Evolutionary conservation across 2,329 filamentous ascomycete species (phyloP), one percentile per base, ranked within the genome.

Genomic region (Hypoxylon sp.): DNA sequence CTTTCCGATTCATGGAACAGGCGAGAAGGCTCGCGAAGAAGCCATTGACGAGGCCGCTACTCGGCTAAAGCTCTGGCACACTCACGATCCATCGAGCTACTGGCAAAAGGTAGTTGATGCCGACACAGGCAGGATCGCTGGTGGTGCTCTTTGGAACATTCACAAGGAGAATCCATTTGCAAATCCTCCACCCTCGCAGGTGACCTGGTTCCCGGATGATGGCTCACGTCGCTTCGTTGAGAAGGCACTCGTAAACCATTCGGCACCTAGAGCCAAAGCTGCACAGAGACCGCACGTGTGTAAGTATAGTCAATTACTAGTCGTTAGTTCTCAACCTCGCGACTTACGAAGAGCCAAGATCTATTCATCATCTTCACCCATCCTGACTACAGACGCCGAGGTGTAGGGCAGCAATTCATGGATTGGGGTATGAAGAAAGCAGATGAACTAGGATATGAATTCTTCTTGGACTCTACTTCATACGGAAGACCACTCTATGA

Each of bases 171-270:
- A 78, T 57, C 78, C 76, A 0, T 80, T 77, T 51, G 67, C 67
- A 3, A 26, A 69, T 0, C 59, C 62, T 1, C 10, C 62, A 0
- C 26, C 57, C 11, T 8, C 58, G 33, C 63, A 74, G 19, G 77
- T 74, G 11, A 74, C 73, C 9, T 79, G 78, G 79, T 80, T 77
- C 46, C 79, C 78, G 0, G 72, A 79, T 47, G 76, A 72, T n/a
- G 59, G 72, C 1, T 70, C 74, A 3, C 74, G 74, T 10, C 17
- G 26, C 0, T 75, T 72, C 22, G 74, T 62, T 1, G 75, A 75
- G 63, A 42, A 75, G 39, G 63, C 48, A 1, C 22, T 76, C 3
- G 47, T 59, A 9, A 70, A 51, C 2, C 67, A 71, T 51, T 37
- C 1, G 2, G 14, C 24, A 19, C 72, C 69, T 3, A 60, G 70